Evolutionary conservation across 2,329 filamentous ascomycete species (phyloP), one percentile per base, ranked within the genome.

Genomic region (Meredithiella fracta): DNA sequence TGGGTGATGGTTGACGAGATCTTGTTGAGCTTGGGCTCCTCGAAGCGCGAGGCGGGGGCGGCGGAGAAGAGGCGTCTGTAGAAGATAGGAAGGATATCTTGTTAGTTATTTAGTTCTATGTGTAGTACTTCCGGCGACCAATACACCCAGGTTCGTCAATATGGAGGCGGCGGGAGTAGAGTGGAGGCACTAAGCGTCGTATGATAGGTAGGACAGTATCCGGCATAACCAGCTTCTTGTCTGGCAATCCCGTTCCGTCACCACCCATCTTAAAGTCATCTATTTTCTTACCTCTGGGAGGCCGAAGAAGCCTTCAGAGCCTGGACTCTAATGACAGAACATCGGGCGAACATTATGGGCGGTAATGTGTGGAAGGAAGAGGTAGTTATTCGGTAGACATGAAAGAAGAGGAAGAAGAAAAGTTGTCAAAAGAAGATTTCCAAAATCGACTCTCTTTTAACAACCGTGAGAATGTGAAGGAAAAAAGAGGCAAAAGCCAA

Each of bases 1-100:
- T 97, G 90, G 25, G 92, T 98, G 73, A 98, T 91, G 67, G 75
- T 69, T 60, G 80, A 74, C 59, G 90, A 96, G 67, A 91, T 75
- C 68, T 80, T 87, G 77, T 98, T 98, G 68, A 95, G 79, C 63
- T 75, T 69, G 23, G 55, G 23, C 15, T 59, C 58, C 47, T 76
- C 71, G 56, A 68, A 64, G 61, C 66, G 71, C 60, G 72, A 69
- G 29, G 74, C 63, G 17, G n/a, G n/a, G n/a, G 78, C 77, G 47
- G 71, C 68, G 42, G 73, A 77, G 54, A 80, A 67, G 59, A 72
- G 66, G 55, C 77, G 76, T 58, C 75, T 78, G 31, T 15, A 14
- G 49, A 7, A 47, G 2, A n/a, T 20, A 4, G 40, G 40, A 44
- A 3, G 11, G 7, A 4, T n/a, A 44, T 22, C n/a, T 9, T 44